Evolutionary conservation across 257 asterid species (phyloP), one percentile per base, ranked within the genome.

Genomic region (Mitragyna speciosa): DNA sequence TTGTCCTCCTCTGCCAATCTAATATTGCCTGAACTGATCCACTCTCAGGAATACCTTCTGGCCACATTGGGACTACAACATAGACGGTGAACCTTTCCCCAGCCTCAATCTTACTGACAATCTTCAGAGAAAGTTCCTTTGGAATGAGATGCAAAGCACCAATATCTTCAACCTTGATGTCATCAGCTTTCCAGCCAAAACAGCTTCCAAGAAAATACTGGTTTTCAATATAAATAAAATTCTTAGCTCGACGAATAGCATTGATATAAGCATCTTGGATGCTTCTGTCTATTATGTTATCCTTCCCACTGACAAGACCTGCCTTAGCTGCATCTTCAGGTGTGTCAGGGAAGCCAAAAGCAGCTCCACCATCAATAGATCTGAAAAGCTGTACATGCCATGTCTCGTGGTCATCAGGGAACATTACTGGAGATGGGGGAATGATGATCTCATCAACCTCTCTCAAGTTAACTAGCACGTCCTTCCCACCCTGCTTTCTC

Each of bases 291-390:
- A 94, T 89, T 58, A 91, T 90, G 66, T 92, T 94, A 54, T 94
- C 91, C 80, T 92, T 94, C 14, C 98, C 98, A 61, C 96, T 92
- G 28, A 94, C 90, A 36, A 94, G 92, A 56, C 97, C 98, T 0
- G 96, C 84, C 43, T 77, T 87, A 30, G 92, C 95, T 0, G 98
- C 97, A 58, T 88, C 96, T 69, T 94, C 97, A 0, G 97, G 96
- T 6, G 85, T 80, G 51, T 92, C 97, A 0, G 98, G 97, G 86
- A 94, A 92, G 31, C 95, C 98, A 72, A 92, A 94, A 7, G 95
- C 98, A 8, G 98, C 96, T 71, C 96, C 97, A n/a, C 96, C 98
- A 74, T 94, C 98, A 3, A 92, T 94, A 5, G 98, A 94, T 52
- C 98, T 78, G 66, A 94, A 94, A 24, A 94, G 79, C n/a, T 94